A percentile compares a stretch with the other conserved stretches of the same genome.
These are phyloP conservation scores for Nymphaea thermarum DNA, from an alignment of 164 flowering plant genomes.

Conservation along the genomic window DNA sequence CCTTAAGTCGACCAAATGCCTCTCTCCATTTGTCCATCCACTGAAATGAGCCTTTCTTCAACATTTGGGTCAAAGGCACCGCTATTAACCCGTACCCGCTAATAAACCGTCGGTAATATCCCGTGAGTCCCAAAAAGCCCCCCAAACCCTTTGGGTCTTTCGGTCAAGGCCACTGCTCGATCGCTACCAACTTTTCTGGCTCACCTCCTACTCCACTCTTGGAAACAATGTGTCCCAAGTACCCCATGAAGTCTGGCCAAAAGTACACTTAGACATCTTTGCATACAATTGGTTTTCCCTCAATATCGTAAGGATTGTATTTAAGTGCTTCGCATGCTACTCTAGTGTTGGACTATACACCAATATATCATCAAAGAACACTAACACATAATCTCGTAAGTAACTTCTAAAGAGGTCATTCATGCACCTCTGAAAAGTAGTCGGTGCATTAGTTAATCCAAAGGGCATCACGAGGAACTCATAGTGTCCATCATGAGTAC, in stretches of 20 bases:
- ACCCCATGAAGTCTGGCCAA: neutral
- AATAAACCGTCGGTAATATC: neutral
- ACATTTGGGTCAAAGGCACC: neutral
- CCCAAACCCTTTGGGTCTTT: neutral
- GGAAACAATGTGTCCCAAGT: conserved; percentile 1
- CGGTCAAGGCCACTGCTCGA: neutral
- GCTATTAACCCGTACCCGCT: neutral
- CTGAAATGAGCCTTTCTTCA: neutral
- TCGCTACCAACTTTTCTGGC: neutral
- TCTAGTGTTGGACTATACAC: conserved; percentile 2
- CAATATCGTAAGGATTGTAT: neutral
- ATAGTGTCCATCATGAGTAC: conserved; percentile 1
- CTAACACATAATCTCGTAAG: neutral
- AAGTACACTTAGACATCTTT: neutral
- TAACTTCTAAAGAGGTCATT: conserved; percentile 4
- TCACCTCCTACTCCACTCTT: neutral
- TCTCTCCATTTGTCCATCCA: neutral
- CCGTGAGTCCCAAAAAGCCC: neutral
- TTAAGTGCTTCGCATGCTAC: neutral
- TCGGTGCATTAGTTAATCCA: neutral
- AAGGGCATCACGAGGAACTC: conserved; percentile 2
- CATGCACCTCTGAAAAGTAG: conserved; percentile 1
- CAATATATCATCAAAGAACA: conserved; percentile 1
- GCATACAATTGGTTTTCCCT: neutral
- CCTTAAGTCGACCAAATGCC: neutral